Conservation (phyloP, 306 rosid species). For the Hylodesmum podocarpum region DNA sequence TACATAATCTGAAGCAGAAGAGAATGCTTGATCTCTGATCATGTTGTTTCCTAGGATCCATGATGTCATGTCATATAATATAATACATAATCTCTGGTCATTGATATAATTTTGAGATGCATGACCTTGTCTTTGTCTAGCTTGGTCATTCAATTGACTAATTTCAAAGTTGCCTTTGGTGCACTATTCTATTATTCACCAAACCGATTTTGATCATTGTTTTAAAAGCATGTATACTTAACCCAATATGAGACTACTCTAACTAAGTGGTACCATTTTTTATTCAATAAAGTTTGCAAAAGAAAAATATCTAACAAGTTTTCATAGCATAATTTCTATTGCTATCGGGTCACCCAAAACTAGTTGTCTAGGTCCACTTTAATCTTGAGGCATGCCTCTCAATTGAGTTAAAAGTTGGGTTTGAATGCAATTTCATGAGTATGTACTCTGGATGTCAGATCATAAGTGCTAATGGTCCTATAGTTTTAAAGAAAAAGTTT, state of each 20-base stretch:
- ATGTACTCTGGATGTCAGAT: background rate
- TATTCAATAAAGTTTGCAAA: background rate
- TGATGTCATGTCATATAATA: background rate
- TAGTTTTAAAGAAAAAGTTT: background rate
- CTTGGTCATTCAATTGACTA: background rate
- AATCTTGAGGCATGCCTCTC: background rate
- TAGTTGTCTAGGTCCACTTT: background rate
- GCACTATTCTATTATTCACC: background rate
- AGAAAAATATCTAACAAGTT: background rate
- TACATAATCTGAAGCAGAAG: background rate
- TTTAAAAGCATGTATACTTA: background rate
- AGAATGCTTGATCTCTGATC: background rate
- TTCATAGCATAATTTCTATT: background rate
- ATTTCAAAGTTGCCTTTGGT: background rate
- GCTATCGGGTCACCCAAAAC: background rate
- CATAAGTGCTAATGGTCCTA: background rate
- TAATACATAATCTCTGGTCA: background rate
- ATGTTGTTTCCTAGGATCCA: constrained; percentile 25
- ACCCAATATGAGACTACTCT: background rate
- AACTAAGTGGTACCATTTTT: background rate
- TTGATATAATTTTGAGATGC: background rate
- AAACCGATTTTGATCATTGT: background rate
- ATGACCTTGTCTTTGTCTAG: background rate
- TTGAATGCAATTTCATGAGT: background rate
- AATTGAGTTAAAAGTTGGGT: background rate